These are phyloP conservation scores for Bretschneidera sinensis DNA, from an alignment of 345 rosid species.

Conservation along the genomic window DNA sequence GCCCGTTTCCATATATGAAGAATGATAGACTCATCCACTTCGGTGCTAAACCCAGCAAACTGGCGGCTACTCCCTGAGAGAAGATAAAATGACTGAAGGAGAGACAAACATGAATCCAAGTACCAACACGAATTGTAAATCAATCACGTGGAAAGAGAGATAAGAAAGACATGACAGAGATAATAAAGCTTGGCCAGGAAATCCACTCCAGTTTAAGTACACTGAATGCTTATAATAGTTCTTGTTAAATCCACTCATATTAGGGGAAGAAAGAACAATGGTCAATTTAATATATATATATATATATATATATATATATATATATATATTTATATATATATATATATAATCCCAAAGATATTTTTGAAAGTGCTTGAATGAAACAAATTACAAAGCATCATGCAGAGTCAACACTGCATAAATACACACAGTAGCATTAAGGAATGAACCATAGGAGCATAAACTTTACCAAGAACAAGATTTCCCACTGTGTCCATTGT, in stretches of 20 bases:
- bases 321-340: too few species aligned
- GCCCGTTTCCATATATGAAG: constrained; percentile 67
- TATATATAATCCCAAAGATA: too few species aligned
- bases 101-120: neutral
- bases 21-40: constrained; percentile 55
- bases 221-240: too few species aligned
- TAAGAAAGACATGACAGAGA: neutral
- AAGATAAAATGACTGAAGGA: constrained; percentile 5
- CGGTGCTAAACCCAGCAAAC: constrained; percentile 71
- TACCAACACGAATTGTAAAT: too few species aligned
- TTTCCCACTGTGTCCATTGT: constrained; percentile 68
- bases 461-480: constrained; percentile 69
- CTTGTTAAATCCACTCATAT: too few species aligned
- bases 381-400: too few species aligned
- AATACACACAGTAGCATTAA: neutral
- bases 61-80: constrained; percentile 86
- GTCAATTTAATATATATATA: too few species aligned
- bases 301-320: too few species aligned
- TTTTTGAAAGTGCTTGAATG: too few species aligned
- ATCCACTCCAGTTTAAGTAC: too few species aligned
- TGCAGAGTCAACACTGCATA: neutral
- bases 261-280: too few species aligned
- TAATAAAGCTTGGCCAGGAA: too few species aligned
- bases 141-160: neutral
- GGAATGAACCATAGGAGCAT: neutral